These are phyloP conservation scores for Xylaria longipes DNA, from an alignment of 495 filamentous ascomycete genomes.

Conservation along the genomic window DNA sequence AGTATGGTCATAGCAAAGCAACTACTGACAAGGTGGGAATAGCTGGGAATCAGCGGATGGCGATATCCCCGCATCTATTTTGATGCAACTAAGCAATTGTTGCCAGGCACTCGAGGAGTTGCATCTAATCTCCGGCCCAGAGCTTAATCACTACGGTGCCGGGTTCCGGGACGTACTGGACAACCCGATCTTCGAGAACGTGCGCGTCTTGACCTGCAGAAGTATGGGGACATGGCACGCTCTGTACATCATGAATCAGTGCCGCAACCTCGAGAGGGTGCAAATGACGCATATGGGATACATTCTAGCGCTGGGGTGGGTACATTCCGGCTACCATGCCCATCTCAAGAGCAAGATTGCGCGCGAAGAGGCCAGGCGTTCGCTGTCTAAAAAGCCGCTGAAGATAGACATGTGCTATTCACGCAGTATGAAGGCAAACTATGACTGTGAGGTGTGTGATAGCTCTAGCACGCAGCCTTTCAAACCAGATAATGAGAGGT, in stretches of 20 bases:
- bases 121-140: neutral
- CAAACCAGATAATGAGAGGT: neutral
- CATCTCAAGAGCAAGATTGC: neutral
- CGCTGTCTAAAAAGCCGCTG: constrained; percentile 7
- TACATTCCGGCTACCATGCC: neutral
- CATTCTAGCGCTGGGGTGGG: neutral
- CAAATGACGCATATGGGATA: constrained; percentile 7
- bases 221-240: constrained; percentile 10
- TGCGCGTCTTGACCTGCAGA: constrained; percentile 2
- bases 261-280: constrained; percentile 12
- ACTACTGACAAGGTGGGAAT: neutral
- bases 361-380: constrained; percentile 10
- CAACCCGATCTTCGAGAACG: neutral
- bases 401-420: constrained; percentile 20
- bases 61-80: constrained; percentile 11
- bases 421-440: neutral
- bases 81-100: constrained; percentile 2
- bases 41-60: constrained; percentile 18
- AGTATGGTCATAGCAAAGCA: neutral
- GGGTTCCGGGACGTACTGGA: constrained; percentile 4
- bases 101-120: constrained; percentile 11
- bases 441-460: constrained; percentile 9
- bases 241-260: constrained; percentile 1
- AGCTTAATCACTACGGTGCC: neutral
- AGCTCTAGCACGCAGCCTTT: neutral